Percentiles rank a stretch among this genome's conserved stretches.
phyloP scores from a whole-genome alignment of 2,329 filamentous ascomycete species.

The Domatiomyces globalis region DNA sequence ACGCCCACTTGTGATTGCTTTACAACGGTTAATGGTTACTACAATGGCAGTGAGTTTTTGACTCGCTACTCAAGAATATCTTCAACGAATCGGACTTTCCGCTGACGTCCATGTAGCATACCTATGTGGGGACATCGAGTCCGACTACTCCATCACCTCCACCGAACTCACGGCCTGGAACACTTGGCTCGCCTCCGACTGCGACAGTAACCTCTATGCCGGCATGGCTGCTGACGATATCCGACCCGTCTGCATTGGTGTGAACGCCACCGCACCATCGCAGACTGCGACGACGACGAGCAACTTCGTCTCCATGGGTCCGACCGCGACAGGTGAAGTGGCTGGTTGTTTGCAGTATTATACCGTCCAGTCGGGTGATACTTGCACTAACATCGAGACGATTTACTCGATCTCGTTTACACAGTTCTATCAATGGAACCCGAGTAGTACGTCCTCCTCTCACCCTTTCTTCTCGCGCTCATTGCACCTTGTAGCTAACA shows the following conservation, averaged over 20 bases:
- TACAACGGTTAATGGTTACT: background rate
- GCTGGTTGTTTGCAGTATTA: no score
- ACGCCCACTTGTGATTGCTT: no score
- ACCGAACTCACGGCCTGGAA: background rate
- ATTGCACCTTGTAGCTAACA: no score
- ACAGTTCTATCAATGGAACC: constrained; percentile 22
- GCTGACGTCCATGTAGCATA: background rate
- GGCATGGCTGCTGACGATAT: background rate
- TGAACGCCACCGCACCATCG: background rate
- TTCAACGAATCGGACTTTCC: no score
- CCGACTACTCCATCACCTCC: background rate
- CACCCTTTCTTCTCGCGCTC: no score
- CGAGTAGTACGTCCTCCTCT: constrained; percentile 5
- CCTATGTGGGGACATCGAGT: background rate
- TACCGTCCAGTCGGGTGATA: constrained; percentile 1
- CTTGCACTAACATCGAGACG: constrained; percentile 18
- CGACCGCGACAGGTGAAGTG: no score
- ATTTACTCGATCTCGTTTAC: constrained; percentile 15
- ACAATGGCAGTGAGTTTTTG: background rate
- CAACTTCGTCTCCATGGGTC: no score
- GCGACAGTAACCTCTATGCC: background rate
- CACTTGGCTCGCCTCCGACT: background rate
- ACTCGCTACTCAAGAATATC: no score
- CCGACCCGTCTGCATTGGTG: no score
- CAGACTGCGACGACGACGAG: no score